Evolutionary conservation across 495 filamentous ascomycete genomes (phyloP).

Genomic region (Talaromyces trachyspermus): DNA sequence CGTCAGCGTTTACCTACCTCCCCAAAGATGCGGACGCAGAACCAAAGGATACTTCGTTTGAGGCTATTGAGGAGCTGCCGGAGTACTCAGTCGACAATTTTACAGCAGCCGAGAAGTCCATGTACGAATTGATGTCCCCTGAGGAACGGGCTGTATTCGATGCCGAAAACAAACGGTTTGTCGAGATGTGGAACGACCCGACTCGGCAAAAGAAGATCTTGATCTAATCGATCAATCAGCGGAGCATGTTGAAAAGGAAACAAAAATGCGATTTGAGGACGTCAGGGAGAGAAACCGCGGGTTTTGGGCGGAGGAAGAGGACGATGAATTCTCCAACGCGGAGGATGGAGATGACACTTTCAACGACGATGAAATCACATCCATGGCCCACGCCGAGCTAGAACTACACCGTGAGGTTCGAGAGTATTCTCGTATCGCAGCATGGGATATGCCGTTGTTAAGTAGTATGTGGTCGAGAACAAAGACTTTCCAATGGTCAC

Average conservation of each 20-base stretch:
- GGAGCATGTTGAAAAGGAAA: constrained; percentile 25
- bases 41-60: constrained; percentile 24
- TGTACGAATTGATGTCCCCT: constrained; percentile 41
- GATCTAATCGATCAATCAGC: constrained; percentile 26
- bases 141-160: constrained; percentile 40
- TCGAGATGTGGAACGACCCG: constrained; percentile 35
- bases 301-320: constrained; percentile 49
- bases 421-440: constrained; percentile 77
- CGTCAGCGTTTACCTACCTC: constrained; percentile 27
- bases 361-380: constrained; percentile 74
- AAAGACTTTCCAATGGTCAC: background rate
- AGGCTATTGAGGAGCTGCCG: constrained; percentile 26
- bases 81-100: constrained; percentile 36
- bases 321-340: constrained; percentile 41
- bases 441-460: constrained; percentile 95
- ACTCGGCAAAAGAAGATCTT: constrained; percentile 22
- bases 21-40: constrained; percentile 30
- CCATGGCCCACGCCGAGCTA: constrained; percentile 73
- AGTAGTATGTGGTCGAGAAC: constrained; percentile 56
- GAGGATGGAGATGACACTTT: constrained; percentile 58
- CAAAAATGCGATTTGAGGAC: constrained; percentile 30
- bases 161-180: constrained; percentile 26
- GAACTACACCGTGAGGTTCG: constrained; percentile 84
- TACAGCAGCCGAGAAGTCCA: constrained; percentile 31
- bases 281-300: constrained; percentile 20